A percentile compares a stretch with the other conserved stretches of the same genome.
These are phyloP conservation scores for Penicillium sp. DNA, from an alignment of 2,329 filamentous ascomycete species.

Conservation along the genomic window DNA sequence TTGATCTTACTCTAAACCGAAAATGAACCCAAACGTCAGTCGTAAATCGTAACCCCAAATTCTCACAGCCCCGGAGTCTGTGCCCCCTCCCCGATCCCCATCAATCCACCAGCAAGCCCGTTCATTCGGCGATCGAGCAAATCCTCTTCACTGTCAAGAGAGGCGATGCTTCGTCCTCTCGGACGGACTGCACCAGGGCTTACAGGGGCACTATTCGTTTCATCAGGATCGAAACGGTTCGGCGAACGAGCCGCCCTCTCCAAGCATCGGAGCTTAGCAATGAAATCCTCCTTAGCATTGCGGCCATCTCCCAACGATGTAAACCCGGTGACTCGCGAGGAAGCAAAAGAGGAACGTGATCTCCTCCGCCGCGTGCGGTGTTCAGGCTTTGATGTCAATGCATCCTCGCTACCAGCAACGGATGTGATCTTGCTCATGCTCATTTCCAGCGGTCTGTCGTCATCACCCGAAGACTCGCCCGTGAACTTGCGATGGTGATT, in stretches of 20 bases:
- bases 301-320: constrained; percentile 11
- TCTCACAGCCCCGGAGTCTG: constrained; percentile 29
- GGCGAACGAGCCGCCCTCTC: constrained; percentile 12
- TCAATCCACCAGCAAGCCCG: constrained; percentile 52
- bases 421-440: constrained; percentile 50
- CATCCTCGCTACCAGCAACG: constrained; percentile 10
- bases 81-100: constrained; percentile 42
- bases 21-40: background rate
- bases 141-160: constrained; percentile 57
- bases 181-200: constrained; percentile 21
- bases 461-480: constrained; percentile 69
- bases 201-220: constrained; percentile 19
- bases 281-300: constrained; percentile 12
- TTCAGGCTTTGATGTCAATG: background rate
- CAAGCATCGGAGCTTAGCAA: constrained; percentile 20
- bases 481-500: constrained; percentile 49
- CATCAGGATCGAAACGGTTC: constrained; percentile 14
- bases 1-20: background rate
- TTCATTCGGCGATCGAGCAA: constrained; percentile 56
- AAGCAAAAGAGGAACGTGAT: constrained; percentile 19
- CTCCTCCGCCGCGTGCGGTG: constrained; percentile 13
- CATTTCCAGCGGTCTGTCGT: constrained; percentile 81
- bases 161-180: constrained; percentile 48
- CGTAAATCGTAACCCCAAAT: constrained; percentile 4
- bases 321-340: constrained; percentile 13